Evolutionary conservation across 768 basidiomycete species (phyloP), one percentile per base, ranked within the genome.

Genomic region (Xerocomellus chrysenteron): DNA sequence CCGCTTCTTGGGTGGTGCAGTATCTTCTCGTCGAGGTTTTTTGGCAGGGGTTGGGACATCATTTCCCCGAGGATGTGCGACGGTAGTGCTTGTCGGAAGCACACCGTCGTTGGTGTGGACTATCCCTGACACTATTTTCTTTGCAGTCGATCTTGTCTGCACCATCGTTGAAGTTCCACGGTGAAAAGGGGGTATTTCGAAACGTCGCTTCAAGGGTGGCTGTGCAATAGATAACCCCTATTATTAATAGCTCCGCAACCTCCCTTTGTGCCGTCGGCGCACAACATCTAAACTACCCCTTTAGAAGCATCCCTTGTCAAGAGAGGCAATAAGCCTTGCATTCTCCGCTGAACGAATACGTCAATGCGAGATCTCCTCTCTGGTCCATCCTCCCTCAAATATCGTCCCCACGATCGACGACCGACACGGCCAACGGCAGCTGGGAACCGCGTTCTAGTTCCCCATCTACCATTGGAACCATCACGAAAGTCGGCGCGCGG

Each of bases 401-500:
- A 33, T 56, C 50, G 3, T 52, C 51, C 19, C 49, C 47, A 21
- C 49, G 58, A 14, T 40, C 39, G 28, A 65, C 62, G 40, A 65
- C 19, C 6, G 69, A 71, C 42, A 69, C 59, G 4, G 32, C 54
- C 57, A 77, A 64, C 5, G 73, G 74, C n/a, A 76, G 28, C 49
- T 72, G 74, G 35, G 64, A 64, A 26, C 71, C 73, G 19, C 56
- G 63, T 14, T 67, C 65, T 11, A 57, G 35, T 37, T 55, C 54
- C 3, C 54, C 54, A 19, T 55, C 42, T n/a, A 75, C 57, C 8
- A 65, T 73, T n/a, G 76, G 76, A 30, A 62, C 49, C 74, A 77
- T 73, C 32, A 74, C 58, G 6, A 62, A 11, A 26, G 68, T 67
- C 19, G 67, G 58, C 37, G 69, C 70, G 21, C 73, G 65, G 14